Conservation (phyloP, 2,329 filamentous ascomycete species). For the Hawksworthiomyces lignivorus region DNA sequence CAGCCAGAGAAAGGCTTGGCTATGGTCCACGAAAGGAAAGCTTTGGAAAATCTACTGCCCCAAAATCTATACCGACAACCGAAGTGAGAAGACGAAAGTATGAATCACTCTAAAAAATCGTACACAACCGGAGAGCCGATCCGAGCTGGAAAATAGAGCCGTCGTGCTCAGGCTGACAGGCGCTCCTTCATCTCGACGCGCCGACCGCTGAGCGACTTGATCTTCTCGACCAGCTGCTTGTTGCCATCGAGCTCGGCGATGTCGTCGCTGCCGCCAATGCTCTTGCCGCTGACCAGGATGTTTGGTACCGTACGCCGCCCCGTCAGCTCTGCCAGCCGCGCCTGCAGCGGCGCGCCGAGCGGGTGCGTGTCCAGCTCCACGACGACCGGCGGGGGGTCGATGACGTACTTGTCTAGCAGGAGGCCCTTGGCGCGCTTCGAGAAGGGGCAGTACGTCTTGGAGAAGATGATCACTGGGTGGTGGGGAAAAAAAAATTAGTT, state of each 20-base stretch:
- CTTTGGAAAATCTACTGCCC: too few relatives aligned
- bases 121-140: too few relatives aligned
- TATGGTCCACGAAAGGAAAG: too few relatives aligned
- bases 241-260: constrained; percentile 62
- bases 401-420: constrained; percentile 75
- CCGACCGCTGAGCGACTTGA: constrained; percentile 67
- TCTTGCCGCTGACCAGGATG: constrained; percentile 77
- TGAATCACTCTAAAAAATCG: too few relatives aligned
- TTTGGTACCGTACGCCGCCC: constrained; percentile 86
- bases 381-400: constrained; percentile 74
- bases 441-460: constrained; percentile 84
- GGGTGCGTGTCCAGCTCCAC: constrained; percentile 84
- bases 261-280: constrained; percentile 86
- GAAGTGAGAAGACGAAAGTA: too few relatives aligned
- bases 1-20: too few relatives aligned
- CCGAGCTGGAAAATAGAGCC: too few relatives aligned
- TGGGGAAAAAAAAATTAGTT: too few relatives aligned
- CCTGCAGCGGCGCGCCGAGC: constrained; percentile 66
- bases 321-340: constrained; percentile 62
- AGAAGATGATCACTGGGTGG: constrained; percentile 82
- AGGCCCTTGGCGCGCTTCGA: constrained; percentile 80
- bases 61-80: too few relatives aligned
- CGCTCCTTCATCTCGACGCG: constrained; percentile 46
- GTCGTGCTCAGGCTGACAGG: constrained; percentile 21
- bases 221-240: constrained; percentile 60